Conservation (phyloP, 2,329 filamentous ascomycete species). For the Cordyceps cicadae region DNA sequence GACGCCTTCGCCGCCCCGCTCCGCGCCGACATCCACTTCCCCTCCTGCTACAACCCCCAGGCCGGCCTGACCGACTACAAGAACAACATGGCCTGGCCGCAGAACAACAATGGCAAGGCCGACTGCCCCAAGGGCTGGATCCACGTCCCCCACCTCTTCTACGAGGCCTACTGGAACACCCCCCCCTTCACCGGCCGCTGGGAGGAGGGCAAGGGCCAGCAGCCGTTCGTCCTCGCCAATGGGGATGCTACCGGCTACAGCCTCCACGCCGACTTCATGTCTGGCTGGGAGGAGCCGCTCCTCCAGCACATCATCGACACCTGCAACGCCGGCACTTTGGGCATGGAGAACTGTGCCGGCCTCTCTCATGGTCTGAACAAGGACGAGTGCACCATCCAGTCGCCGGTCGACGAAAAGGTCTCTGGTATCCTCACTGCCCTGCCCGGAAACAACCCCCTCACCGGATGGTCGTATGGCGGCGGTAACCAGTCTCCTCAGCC, state of each 20-base stretch:
- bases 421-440: constrained; percentile 37
- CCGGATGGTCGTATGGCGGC: constrained; percentile 40
- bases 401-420: constrained; percentile 38
- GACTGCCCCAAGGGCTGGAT: constrained; percentile 48
- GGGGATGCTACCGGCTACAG: constrained; percentile 64
- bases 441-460: constrained; percentile 48
- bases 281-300: constrained; percentile 59
- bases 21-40: constrained; percentile 62
- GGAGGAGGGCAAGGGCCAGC: constrained; percentile 43
- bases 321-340: constrained; percentile 51
- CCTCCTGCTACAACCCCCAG: constrained; percentile 63
- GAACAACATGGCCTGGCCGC: constrained; percentile 60
- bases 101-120: constrained; percentile 35
- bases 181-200: constrained; percentile 43
- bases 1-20: constrained; percentile 53
- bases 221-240: constrained; percentile 61
- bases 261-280: constrained; percentile 64
- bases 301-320: constrained; percentile 60
- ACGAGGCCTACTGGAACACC: constrained; percentile 54
- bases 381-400: constrained; percentile 42
- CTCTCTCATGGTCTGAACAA: constrained; percentile 46
- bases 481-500: background rate
- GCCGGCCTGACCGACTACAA: constrained; percentile 51
- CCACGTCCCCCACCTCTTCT: constrained; percentile 50
- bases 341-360: constrained; percentile 55